Conservation (phyloP, 2,329 filamentous ascomycete species). For the Dendryphion nanum region DNA sequence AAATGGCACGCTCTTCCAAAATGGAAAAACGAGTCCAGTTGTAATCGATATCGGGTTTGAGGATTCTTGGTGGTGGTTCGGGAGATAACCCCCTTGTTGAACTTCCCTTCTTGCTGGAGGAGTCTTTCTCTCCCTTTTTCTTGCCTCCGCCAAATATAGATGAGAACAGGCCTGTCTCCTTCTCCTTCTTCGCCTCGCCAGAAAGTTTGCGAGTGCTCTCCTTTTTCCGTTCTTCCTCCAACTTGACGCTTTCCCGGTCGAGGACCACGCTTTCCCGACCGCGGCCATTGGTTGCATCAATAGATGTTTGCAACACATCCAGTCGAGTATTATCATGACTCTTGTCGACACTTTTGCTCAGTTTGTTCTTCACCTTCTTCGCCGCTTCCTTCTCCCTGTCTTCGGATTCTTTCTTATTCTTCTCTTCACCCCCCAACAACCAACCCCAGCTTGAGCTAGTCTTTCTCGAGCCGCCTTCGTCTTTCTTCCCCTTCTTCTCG, state of each 20-base stretch:
- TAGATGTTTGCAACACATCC: conserved; percentile 83
- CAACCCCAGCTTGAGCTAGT: conserved; percentile 84
- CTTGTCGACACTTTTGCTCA: conserved; percentile 57
- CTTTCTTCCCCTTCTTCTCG: conserved; percentile 69
- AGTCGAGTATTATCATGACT: conserved; percentile 75
- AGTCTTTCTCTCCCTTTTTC: conserved; percentile 79
- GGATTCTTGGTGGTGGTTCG: conserved; percentile 66
- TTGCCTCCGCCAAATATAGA: conserved; percentile 89
- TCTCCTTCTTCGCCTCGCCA: conserved; percentile 76
- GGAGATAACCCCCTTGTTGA: conserved; percentile 74
- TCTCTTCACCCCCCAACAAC: conserved; percentile 65
- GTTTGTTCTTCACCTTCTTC: conserved; percentile 59
- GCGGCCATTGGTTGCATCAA: conserved; percentile 57
- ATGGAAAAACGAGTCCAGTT: conserved; percentile 95
- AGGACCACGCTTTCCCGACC: conserved; percentile 81
- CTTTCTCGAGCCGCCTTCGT: conserved; percentile 65
- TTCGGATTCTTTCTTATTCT: conserved; percentile 51
- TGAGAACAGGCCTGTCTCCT: conserved; percentile 82
- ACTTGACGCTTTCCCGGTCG: conserved; percentile 72
- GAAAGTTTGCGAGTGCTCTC: conserved; percentile 70
- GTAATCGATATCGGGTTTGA: conserved; percentile 89
- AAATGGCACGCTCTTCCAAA: conserved; percentile 92
- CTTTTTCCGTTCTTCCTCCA: conserved; percentile 81
- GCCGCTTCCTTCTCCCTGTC: conserved; percentile 39
- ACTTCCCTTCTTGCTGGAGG: conserved; percentile 69